phyloP scores from a whole-genome alignment of 2,329 filamentous ascomycete genomes.

The Venturia carpophila region DNA sequence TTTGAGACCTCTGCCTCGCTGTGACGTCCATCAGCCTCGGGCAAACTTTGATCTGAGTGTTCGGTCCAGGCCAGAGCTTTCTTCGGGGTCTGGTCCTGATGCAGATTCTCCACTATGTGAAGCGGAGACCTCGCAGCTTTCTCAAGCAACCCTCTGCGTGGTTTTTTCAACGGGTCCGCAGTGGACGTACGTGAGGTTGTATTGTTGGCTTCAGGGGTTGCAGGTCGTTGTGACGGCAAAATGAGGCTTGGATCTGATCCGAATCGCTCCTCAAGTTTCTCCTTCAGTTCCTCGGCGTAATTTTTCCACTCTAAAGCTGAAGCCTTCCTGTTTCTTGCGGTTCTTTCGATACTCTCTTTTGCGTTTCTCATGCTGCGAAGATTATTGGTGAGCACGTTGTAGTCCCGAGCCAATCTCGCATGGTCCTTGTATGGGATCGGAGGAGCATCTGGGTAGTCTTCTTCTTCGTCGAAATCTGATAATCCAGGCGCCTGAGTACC shows the following conservation, averaged over 20 bases:
- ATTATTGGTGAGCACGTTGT: conserved; percentile 4
- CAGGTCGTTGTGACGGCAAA: not conserved
- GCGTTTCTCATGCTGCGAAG: not conserved
- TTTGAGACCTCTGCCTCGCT: conserved; percentile 1
- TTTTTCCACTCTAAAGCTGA: not conserved
- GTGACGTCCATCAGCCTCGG: not conserved
- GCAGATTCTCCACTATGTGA: conserved; percentile 1
- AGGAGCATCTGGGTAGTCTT: not conserved
- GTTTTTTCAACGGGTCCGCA: not conserved
- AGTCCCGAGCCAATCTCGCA: not conserved
- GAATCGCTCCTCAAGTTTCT: not conserved
- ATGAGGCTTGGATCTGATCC: not conserved
- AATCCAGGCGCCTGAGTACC: not conserved
- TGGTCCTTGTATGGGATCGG: not conserved
- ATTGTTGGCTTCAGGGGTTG: not conserved
- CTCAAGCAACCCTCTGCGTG: not conserved
- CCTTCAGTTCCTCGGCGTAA: not conserved
- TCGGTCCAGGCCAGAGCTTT: not conserved
- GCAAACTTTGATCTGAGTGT: conserved; percentile 10
- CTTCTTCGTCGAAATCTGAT: not conserved
- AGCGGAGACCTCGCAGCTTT: not conserved
- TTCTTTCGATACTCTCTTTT: not conserved
- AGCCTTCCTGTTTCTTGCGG: not conserved
- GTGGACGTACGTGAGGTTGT: conserved; percentile 7
- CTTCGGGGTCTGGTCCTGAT: not conserved